Evolutionary conservation across 75 land plant genomes (phyloP).

Genomic region (Sequoia sempervirens): DNA sequence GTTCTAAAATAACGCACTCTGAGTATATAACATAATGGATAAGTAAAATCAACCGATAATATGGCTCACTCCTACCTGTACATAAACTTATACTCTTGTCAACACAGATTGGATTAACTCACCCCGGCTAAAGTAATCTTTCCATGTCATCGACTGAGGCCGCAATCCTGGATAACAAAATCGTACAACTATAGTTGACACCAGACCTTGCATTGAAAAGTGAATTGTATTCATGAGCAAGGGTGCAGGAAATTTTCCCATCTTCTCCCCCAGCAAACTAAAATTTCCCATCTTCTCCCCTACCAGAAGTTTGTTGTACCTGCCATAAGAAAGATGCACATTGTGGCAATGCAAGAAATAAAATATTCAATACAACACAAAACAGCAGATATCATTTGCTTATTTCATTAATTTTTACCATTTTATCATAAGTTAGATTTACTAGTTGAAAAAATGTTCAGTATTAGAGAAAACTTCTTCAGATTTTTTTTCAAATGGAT

Average conservation of each 20-base stretch:
- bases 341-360: conserved; percentile 8
- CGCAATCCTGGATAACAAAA: conserved; percentile 22
- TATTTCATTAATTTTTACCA: background rate
- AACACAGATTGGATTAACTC: conserved; percentile 6
- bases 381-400: background rate
- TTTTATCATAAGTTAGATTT: background rate
- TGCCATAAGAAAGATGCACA: conserved; percentile 12
- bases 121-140: conserved; percentile 52
- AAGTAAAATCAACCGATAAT: background rate
- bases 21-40: background rate
- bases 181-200: conserved; percentile 53
- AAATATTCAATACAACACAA: background rate
- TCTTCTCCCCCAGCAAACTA: conserved; percentile 68
- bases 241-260: conserved; percentile 96
- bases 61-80: background rate
- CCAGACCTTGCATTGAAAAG: conserved; percentile 87
- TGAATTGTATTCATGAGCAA: conserved; percentile 95
- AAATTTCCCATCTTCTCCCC: conserved; percentile 52
- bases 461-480: background rate
- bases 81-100: background rate
- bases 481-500: background rate
- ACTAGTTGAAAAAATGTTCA: background rate
- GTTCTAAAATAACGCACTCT: background rate
- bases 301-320: conserved; percentile 35
- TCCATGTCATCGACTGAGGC: conserved; percentile 39